phyloP scores from a whole-genome alignment of 1,284 basidiomycete species.

The Apiotrichum mycotoxinovorans region DNA sequence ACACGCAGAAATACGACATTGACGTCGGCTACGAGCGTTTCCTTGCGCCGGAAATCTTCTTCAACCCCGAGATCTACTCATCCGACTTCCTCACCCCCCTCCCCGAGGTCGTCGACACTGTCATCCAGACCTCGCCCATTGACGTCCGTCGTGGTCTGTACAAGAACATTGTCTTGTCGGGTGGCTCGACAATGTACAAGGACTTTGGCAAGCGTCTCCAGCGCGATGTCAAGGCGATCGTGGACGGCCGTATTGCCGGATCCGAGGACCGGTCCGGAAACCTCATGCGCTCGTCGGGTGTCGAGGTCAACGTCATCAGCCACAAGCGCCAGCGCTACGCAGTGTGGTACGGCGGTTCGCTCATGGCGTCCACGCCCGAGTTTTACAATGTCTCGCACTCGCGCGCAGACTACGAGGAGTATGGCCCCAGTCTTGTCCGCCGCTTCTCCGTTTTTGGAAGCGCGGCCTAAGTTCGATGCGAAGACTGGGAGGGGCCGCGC shows the following conservation, averaged over 20 bases:
- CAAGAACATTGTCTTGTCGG: conserved; percentile 94
- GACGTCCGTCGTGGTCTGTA: conserved; percentile 91
- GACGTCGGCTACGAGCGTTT: conserved; percentile 99
- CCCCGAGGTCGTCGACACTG: conserved; percentile 92
- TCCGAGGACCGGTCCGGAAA: conserved; percentile 73
- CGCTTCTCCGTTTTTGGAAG: conserved; percentile 93
- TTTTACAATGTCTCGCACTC: conserved; percentile 98
- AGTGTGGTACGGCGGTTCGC: conserved; percentile 96
- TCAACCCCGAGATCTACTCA: conserved; percentile 98
- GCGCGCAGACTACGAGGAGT: conserved; percentile 95
- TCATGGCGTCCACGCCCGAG: conserved; percentile 91
- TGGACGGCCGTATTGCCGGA: conserved; percentile 81
- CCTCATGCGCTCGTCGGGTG: conserved; percentile 77
- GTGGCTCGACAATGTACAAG: conserved; percentile 97
- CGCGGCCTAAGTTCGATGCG: conserved; percentile 57
- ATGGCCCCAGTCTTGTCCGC: conserved; percentile 92
- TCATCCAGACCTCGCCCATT: conserved; percentile 94
- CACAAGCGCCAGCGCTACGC: conserved; percentile 98
- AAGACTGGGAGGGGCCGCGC: neutral
- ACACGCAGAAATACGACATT: conserved; percentile 71
- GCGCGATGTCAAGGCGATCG: conserved; percentile 89
- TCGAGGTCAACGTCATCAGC: conserved; percentile 95
- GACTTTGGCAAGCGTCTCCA: conserved; percentile 95
- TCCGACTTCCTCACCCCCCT: conserved; percentile 97
- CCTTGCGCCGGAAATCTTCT: conserved; percentile 98